phyloP scores from a whole-genome alignment of 148 eudicot genomes.

The Polygonum aviculare region DNA sequence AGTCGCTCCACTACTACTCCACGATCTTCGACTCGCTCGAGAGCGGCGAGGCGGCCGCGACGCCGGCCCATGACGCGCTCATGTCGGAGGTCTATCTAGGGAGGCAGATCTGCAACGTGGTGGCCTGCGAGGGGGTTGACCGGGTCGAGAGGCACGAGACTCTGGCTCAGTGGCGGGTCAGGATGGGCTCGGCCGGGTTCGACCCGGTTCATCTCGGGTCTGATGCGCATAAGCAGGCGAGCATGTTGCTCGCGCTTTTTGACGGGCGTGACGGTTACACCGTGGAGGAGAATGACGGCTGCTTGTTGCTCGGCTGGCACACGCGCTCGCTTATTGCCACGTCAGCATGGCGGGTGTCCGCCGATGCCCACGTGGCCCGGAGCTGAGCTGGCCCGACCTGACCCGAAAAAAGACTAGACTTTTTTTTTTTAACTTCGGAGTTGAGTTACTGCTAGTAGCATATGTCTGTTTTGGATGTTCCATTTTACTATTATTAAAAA shows the following conservation, averaged over 20 bases:
- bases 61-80: constrained; percentile 39
- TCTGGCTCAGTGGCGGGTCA: constrained; percentile 53
- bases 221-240: constrained; percentile 74
- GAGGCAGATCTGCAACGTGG: constrained; percentile 84
- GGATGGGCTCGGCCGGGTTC: constrained; percentile 57
- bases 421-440: background rate
- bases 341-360: constrained; percentile 74
- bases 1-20: constrained; percentile 73
- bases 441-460: background rate
- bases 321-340: constrained; percentile 80
- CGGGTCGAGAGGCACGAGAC: constrained; percentile 86
- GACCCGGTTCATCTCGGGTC: constrained; percentile 77
- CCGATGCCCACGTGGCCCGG: background rate
- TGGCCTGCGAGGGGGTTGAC: constrained; percentile 79
- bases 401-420: background rate
- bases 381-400: background rate
- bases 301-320: constrained; percentile 86
- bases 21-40: constrained; percentile 88
- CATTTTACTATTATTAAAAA: background rate
- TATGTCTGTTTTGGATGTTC: background rate
- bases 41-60: constrained; percentile 6
- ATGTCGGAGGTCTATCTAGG: constrained; percentile 87
- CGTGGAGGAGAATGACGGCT: constrained; percentile 82
- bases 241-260: constrained; percentile 52
- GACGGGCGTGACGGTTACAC: constrained; percentile 81